phyloP scores from a whole-genome alignment of 2,329 filamentous ascomycete genomes.

The Phialophora expanda region DNA sequence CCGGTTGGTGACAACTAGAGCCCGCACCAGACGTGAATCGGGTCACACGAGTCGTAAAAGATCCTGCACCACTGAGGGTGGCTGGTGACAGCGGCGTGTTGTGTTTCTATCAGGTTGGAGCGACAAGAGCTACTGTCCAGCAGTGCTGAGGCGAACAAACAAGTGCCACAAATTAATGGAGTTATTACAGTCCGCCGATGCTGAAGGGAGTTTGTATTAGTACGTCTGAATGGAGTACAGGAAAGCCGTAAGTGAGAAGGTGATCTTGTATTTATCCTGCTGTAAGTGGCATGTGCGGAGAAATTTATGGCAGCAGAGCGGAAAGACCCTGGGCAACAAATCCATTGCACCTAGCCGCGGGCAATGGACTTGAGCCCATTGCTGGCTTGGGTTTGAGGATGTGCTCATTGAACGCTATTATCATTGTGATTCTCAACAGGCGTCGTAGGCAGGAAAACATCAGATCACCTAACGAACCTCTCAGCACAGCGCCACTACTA shows the following conservation, averaged over 20 bases:
- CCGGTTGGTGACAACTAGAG: neutral
- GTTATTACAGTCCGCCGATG: neutral
- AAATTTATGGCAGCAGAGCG: conserved; percentile 11
- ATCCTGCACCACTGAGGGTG: neutral
- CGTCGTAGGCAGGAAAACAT: conserved; percentile 1
- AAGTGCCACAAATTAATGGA: neutral
- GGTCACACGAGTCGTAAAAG: neutral
- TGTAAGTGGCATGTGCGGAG: conserved; percentile 6
- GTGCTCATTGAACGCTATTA: neutral
- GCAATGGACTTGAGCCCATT: neutral
- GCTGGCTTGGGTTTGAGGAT: neutral
- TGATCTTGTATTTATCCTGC: neutral
- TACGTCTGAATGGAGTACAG: neutral
- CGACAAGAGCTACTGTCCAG: conserved; percentile 22
- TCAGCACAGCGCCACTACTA: neutral
- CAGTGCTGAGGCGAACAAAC: conserved; percentile 16
- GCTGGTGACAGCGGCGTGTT: neutral
- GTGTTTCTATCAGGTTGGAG: neutral
- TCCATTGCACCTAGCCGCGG: neutral
- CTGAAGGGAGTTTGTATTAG: neutral
- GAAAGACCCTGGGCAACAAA: conserved; percentile 6
- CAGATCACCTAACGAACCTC: neutral
- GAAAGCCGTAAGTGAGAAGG: neutral
- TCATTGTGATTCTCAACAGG: neutral
- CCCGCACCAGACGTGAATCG: neutral